Evolutionary conservation across 2,329 filamentous ascomycete species (phyloP).

Genomic region (Xylaria digitata): DNA sequence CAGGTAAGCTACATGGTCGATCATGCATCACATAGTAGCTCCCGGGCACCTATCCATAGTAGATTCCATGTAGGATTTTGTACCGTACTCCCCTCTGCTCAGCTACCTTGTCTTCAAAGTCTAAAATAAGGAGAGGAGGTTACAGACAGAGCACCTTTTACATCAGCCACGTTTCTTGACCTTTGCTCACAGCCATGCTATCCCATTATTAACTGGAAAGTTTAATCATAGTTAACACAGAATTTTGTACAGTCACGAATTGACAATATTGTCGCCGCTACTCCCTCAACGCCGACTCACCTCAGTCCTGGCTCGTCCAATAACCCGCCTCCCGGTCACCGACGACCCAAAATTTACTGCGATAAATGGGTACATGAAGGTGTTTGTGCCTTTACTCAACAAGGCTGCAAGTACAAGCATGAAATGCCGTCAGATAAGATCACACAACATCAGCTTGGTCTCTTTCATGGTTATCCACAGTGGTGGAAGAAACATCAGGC

Average conservation of each 20-base stretch:
- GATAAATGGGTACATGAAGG: constrained; percentile 91
- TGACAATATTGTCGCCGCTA: constrained; percentile 53
- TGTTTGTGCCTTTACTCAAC: constrained; percentile 84
- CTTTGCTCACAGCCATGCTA: not conserved
- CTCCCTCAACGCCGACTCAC: constrained; percentile 43
- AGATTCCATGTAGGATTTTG: constrained; percentile 32
- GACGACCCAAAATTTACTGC: constrained; percentile 76
- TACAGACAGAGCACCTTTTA: constrained; percentile 14
- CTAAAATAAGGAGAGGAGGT: not conserved
- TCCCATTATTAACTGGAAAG: not conserved
- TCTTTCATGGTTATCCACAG: constrained; percentile 71
- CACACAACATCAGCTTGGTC: constrained; percentile 76
- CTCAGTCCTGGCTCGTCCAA: constrained; percentile 13
- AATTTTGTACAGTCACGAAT: constrained; percentile 49
- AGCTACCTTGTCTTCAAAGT: not conserved
- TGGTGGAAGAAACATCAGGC: constrained; percentile 69
- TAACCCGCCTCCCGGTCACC: constrained; percentile 30
- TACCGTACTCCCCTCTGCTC: constrained; percentile 4
- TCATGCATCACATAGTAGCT: constrained; percentile 34
- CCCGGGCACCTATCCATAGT: constrained; percentile 15
- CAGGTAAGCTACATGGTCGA: constrained; percentile 47
- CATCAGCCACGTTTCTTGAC: not conserved
- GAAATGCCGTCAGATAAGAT: constrained; percentile 81
- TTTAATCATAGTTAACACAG: constrained; percentile 15
- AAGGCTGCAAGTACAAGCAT: constrained; percentile 90